Conservation (phyloP, 495 filamentous ascomycete genomes). For the Polyplosphaeria fusca region DNA sequence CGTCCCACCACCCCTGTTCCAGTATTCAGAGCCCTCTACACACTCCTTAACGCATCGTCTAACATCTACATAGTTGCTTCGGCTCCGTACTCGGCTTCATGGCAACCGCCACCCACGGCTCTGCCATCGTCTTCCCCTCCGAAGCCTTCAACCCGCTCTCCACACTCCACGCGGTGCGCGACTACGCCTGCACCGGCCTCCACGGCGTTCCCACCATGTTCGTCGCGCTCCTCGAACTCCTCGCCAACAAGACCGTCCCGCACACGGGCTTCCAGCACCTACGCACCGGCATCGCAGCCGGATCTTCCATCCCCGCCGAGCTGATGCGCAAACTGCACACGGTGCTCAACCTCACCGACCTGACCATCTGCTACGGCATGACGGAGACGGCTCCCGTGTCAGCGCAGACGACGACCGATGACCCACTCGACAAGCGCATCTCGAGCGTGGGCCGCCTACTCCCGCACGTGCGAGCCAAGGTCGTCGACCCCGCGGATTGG, state of each 20-base stretch:
- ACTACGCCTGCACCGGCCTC: conserved; percentile 75
- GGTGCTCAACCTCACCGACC: conserved; percentile 71
- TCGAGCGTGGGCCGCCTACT: conserved; percentile 72
- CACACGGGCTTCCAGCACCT: conserved; percentile 64
- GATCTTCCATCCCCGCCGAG: conserved; percentile 74
- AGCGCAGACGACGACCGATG: conserved; percentile 81
- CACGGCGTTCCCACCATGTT: conserved; percentile 99
- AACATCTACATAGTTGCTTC: conserved; percentile 58
- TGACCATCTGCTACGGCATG: conserved; percentile 99
- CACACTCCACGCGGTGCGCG: conserved; percentile 66
- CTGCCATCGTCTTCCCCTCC: conserved; percentile 77
- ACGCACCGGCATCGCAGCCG: conserved; percentile 88
- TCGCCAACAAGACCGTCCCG: conserved; percentile 44
- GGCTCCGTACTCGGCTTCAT: conserved; percentile 88
- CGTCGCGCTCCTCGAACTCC: conserved; percentile 72
- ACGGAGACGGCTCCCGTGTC: conserved; percentile 94
- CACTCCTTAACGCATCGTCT: not conserved
- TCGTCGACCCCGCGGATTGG: conserved; percentile 65
- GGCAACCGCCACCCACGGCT: conserved; percentile 84
- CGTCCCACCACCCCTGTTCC: conserved; percentile 85
- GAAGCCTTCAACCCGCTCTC: conserved; percentile 83
- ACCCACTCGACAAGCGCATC: conserved; percentile 76
- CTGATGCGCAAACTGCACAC: conserved; percentile 79
- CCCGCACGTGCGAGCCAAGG: conserved; percentile 81
- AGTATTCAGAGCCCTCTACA: conserved; percentile 41